These are phyloP conservation scores for Discostella pseudostelligera DNA, from an alignment of 108 stramenopile species.

Conservation along the genomic window DNA sequence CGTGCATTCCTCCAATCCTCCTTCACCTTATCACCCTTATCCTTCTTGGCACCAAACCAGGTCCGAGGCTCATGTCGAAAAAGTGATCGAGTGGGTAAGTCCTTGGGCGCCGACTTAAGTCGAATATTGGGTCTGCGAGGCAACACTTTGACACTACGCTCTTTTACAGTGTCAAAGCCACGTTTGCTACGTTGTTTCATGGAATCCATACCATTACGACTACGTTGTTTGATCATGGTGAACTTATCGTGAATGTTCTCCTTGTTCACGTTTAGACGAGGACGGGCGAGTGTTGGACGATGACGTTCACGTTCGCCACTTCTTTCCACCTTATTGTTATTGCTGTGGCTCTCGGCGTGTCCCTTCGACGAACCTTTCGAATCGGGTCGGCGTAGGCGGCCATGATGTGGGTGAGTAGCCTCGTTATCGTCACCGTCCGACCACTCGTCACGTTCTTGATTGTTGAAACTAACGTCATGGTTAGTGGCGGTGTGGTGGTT, in stretches of 20 bases:
- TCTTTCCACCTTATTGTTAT: too few relatives aligned
- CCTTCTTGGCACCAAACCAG: slow-evolving; percentile 7
- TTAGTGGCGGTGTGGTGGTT: background rate
- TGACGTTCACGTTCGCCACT: too few relatives aligned
- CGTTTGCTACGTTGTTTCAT: slow-evolving; percentile 1
- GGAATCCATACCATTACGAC: background rate
- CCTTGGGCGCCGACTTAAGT: background rate
- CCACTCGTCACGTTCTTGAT: background rate
- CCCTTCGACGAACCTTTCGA: too few relatives aligned
- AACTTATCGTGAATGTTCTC: background rate
- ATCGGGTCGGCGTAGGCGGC: too few relatives aligned
- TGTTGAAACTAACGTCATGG: background rate
- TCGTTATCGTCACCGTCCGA: too few relatives aligned
- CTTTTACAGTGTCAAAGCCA: background rate
- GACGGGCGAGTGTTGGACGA: background rate
- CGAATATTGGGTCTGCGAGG: background rate
- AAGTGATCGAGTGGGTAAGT: slow-evolving; percentile 1
- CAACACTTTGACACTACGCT: background rate
- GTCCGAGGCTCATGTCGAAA: slow-evolving; percentile 12
- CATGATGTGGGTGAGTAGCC: too few relatives aligned
- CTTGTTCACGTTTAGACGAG: background rate
- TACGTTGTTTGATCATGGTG: too few relatives aligned
- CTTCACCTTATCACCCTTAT: slow-evolving; percentile 7
- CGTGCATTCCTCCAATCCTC: slow-evolving; percentile 11
- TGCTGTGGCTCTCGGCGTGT: too few relatives aligned